These are phyloP conservation scores for Metarhizium humberi DNA, from an alignment of 2,329 filamentous ascomycete genomes.

Conservation along the genomic window DNA sequence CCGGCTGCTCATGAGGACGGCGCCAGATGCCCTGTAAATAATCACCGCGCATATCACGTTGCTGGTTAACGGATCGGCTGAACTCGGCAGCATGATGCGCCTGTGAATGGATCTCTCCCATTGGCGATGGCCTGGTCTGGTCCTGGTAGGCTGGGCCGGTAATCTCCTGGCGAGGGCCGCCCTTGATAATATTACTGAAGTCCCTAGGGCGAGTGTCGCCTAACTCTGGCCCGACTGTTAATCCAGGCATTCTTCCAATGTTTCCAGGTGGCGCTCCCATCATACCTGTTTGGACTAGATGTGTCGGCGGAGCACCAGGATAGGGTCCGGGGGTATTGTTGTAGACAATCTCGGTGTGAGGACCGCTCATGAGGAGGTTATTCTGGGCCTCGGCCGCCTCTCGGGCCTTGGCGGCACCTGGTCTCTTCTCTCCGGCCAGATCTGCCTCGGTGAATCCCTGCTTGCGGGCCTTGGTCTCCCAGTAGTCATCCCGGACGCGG, in stretches of 20 bases:
- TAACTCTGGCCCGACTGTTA: conserved; percentile 70
- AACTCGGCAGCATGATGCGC: conserved; percentile 84
- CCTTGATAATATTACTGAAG: conserved; percentile 67
- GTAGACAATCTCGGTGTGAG: conserved; percentile 83
- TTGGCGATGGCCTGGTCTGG: conserved; percentile 64
- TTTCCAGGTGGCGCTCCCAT: conserved; percentile 54
- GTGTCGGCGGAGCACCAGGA: conserved; percentile 57
- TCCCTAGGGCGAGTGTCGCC: conserved; percentile 70
- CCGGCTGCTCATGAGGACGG: conserved; percentile 69
- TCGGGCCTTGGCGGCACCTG: conserved; percentile 80
- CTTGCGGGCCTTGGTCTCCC: conserved; percentile 94
- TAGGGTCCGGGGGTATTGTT: conserved; percentile 61
- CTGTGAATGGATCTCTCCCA: conserved; percentile 74
- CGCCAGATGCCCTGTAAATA: conserved; percentile 78
- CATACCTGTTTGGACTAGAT: conserved; percentile 64
- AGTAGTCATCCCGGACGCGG: conserved; percentile 93
- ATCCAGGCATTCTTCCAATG: conserved; percentile 70
- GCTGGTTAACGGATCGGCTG: conserved; percentile 74
- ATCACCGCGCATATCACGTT: conserved; percentile 68
- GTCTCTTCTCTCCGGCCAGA: conserved; percentile 88
- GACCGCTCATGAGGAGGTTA: conserved; percentile 52
- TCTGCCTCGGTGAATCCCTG: conserved; percentile 98
- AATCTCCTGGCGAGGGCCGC: conserved; percentile 82
- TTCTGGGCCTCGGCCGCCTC: conserved; percentile 68
- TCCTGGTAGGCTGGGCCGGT: conserved; percentile 84